Percentiles rank a stretch among this genome's conserved stretches.
These are phyloP conservation scores for Leucogyrophana mollusca DNA, from an alignment of 768 basidiomycete species.

Conservation along the genomic window DNA sequence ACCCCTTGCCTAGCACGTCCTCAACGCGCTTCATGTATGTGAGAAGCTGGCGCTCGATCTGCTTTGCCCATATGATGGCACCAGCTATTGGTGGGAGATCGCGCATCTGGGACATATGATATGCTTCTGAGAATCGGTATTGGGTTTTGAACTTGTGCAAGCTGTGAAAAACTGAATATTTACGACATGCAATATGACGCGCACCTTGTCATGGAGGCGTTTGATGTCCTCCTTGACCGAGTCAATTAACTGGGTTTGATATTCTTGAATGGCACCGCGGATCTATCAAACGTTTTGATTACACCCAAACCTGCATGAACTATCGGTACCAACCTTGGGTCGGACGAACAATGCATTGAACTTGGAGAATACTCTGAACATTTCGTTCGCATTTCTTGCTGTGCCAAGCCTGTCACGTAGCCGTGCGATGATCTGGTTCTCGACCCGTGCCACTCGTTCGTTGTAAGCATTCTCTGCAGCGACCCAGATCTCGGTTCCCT, in stretches of 20 bases:
- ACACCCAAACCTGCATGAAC: not conserved
- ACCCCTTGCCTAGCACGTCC: conserved; percentile 96
- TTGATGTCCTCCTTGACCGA: conserved; percentile 99
- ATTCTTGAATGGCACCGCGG: conserved; percentile 98
- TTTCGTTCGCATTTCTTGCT: conserved; percentile 96
- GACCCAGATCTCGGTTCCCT: conserved; percentile 98
- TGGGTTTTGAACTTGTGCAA: conserved; percentile 84
- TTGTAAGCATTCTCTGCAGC: conserved; percentile 97
- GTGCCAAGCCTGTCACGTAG: conserved; percentile 90
- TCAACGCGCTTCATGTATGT: conserved; percentile 99
- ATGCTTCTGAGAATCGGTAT: conserved; percentile 93
- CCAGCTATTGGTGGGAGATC: conserved; percentile 98
- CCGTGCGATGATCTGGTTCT: conserved; percentile 97
- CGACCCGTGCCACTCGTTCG: conserved; percentile 93
- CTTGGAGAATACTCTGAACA: conserved; percentile 99
- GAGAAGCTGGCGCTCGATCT: conserved; percentile 93
- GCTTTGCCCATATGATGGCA: conserved; percentile 98
- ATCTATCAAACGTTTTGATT: conserved; percentile 48
- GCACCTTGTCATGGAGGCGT: conserved; percentile 86
- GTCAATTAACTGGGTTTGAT: conserved; percentile 97
- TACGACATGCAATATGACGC: not conserved
- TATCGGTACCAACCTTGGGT: conserved; percentile 68
- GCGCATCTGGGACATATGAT: conserved; percentile 98
- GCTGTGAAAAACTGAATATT: conserved; percentile 5
- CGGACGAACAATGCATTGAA: conserved; percentile 97